Evolutionary conservation across 345 rosid species (phyloP), one percentile per base, ranked within the genome.

Genomic region (Nasturtium officinale): DNA sequence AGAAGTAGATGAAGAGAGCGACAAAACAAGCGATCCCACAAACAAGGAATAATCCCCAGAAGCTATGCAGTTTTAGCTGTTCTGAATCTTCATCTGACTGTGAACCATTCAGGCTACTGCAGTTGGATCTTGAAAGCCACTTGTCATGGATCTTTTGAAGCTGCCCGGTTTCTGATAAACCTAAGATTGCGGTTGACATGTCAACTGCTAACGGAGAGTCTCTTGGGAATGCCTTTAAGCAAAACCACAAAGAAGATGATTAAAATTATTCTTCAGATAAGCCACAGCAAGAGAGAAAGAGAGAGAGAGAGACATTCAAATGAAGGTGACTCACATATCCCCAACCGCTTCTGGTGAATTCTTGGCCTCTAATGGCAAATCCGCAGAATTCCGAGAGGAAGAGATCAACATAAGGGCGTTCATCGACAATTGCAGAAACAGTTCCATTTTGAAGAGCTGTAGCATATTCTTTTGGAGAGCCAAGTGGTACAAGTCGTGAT

Each of bases 341-440:
- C 98, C 97, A 89, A 17, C 90, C 93, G 10, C 88, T 77, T 75
- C 84, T 89, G 46, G 97, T 90, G 80, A 93, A 93, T 83, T 80
- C 91, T 65, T 83, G 86, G 45, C 97, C 98, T 84, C 88, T 81
- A 54, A 89, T 73, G 21, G 93, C 87, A 76, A 87, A 93, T 30
- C 80, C 77, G 45, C 98, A 93, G 63, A 85, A 72, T 3, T 84
- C 83, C 0, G 92, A 83, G 33, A 93, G 96, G 83, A 93, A 93
- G 74, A 89, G 85, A 5, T 90, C 88, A 8, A 90, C 42, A 33
- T 93, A 93, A 9, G 98, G 83, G 4, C 67, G 80, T 76, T 93
- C 98, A 55, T 93, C 98, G 9, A 90, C 88, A 48, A 93, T 78
- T 2, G 98, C 98, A 69, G 92, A 82, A 67, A 93, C 98, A n/a